These are phyloP conservation scores for Colletotrichum eremochloae DNA, from an alignment of 2,329 filamentous ascomycete genomes.

Conservation along the genomic window DNA sequence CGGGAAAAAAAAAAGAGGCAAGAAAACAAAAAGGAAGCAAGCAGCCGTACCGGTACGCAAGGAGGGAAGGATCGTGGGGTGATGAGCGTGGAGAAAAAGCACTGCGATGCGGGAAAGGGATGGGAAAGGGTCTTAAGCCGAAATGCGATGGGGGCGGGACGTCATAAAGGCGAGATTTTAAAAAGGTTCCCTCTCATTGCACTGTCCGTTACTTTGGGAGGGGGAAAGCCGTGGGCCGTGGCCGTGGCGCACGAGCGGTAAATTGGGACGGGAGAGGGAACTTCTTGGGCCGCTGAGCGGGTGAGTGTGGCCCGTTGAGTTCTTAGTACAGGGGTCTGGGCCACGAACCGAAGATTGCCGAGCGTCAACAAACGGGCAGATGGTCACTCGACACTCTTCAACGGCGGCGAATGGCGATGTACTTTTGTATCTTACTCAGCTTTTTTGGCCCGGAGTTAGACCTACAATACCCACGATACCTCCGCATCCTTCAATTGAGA, in stretches of 20 bases:
- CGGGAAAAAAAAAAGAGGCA: neutral
- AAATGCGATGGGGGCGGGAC: slow-evolving; percentile 39
- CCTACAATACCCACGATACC: slow-evolving; percentile 14
- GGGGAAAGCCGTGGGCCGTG: slow-evolving; percentile 19
- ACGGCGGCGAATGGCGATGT: neutral
- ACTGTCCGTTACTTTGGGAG: slow-evolving; percentile 20
- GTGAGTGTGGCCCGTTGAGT: slow-evolving; percentile 11
- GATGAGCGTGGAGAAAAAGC: slow-evolving; percentile 35
- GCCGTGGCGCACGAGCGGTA: slow-evolving; percentile 28
- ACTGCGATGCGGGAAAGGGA: slow-evolving; percentile 13
- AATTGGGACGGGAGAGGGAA: slow-evolving; percentile 2
- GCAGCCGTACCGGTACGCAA: neutral
- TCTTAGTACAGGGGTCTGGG: slow-evolving; percentile 38
- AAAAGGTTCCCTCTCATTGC: slow-evolving; percentile 41
- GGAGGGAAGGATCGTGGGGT: slow-evolving; percentile 34
- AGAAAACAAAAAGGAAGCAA: slow-evolving; percentile 3
- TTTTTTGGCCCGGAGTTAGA: neutral
- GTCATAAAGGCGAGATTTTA: slow-evolving; percentile 42
- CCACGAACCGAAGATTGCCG: slow-evolving; percentile 42
- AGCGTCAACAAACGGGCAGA: slow-evolving; percentile 34
- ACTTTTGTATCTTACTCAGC: neutral
- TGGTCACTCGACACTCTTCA: slow-evolving; percentile 14
- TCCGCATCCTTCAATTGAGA: slow-evolving; percentile 3
- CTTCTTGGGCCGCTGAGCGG: neutral
- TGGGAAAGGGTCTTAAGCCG: slow-evolving; percentile 37